Conservation (phyloP, 805 yeast species). For the Candida succiphila region DNA sequence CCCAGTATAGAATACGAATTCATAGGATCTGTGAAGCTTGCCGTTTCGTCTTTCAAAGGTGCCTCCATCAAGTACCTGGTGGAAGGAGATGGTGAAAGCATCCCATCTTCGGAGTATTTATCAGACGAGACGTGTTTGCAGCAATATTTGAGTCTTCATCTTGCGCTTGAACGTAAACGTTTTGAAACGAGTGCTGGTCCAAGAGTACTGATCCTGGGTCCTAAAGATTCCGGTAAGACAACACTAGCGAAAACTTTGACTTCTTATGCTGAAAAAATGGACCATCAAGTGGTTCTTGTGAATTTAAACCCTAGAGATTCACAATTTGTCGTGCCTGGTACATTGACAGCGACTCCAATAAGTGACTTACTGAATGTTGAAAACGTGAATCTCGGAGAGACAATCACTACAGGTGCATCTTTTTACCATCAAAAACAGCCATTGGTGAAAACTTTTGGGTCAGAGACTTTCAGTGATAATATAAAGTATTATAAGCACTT, state of each 20-base stretch:
- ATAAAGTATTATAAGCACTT: conserved; percentile 41
- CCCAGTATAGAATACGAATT: conserved; percentile 52
- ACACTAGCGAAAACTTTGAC: conserved; percentile 56
- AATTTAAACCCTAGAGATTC: conserved; percentile 66
- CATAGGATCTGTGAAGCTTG: conserved; percentile 38
- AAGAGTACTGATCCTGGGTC: conserved; percentile 66
- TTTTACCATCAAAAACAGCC: conserved; percentile 84
- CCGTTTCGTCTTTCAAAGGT: conserved; percentile 57
- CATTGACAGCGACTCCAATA: conserved; percentile 73
- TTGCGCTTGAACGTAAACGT: conserved; percentile 57
- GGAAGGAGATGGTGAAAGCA: conserved; percentile 29
- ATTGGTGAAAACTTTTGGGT: conserved; percentile 71
- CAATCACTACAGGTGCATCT: conserved; percentile 67
- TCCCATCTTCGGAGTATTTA: conserved; percentile 44
- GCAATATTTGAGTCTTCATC: conserved; percentile 57
- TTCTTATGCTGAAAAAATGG: conserved; percentile 70
- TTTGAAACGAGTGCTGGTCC: conserved; percentile 24
- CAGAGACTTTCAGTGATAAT: conserved; percentile 49
- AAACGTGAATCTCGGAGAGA: conserved; percentile 62
- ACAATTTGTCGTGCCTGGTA: conserved; percentile 59
- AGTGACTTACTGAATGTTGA: conserved; percentile 76
- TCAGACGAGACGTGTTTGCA: conserved; percentile 66
- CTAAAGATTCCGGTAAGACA: conserved; percentile 68
- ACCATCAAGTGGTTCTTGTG: conserved; percentile 57
- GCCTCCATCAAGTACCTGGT: conserved; percentile 49